Evolutionary conservation across 1,284 basidiomycete species (phyloP).

Genomic region (Cronartium quercuum): DNA sequence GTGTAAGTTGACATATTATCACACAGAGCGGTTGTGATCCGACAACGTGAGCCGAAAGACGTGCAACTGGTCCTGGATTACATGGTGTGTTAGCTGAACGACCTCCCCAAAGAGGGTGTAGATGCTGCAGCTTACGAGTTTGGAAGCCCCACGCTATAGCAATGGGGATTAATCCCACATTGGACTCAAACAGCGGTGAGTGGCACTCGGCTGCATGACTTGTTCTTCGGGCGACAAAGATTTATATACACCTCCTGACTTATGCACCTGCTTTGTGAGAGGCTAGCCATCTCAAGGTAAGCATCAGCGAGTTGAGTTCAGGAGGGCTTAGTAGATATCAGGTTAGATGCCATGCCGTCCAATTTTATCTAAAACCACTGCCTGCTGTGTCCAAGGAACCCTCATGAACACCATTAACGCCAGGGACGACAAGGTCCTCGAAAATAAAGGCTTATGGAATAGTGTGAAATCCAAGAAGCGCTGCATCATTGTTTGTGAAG

Average conservation of each 20-base stretch:
- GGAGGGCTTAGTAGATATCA: neutral
- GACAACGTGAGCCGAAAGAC: slow-evolving; percentile 8
- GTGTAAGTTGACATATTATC: neutral
- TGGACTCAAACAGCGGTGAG: slow-evolving; percentile 63
- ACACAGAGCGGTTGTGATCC: slow-evolving; percentile 3
- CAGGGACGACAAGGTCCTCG: slow-evolving; percentile 68
- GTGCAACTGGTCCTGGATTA: slow-evolving; percentile 12
- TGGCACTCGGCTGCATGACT: neutral
- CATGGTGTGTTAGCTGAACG: slow-evolving; percentile 4
- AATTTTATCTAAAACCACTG: neutral
- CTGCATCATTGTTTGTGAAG: slow-evolving; percentile 48
- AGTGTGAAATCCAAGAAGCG: slow-evolving; percentile 56
- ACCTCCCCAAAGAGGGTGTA: neutral
- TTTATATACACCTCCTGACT: neutral
- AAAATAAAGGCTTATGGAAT: slow-evolving; percentile 65
- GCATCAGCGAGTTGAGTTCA: neutral
- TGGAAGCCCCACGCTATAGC: slow-evolving; percentile 50
- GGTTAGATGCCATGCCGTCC: neutral
- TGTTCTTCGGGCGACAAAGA: neutral
- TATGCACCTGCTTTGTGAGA: neutral
- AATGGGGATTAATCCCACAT: slow-evolving; percentile 83
- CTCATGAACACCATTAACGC: slow-evolving; percentile 79
- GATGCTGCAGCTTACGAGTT: neutral
- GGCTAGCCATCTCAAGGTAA: slow-evolving; percentile 12
- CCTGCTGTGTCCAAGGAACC: slow-evolving; percentile 54